Evolutionary conservation across 345 rosid species (phyloP), one percentile per base, ranked within the genome.

Genomic region (Rhizophora mangle): DNA sequence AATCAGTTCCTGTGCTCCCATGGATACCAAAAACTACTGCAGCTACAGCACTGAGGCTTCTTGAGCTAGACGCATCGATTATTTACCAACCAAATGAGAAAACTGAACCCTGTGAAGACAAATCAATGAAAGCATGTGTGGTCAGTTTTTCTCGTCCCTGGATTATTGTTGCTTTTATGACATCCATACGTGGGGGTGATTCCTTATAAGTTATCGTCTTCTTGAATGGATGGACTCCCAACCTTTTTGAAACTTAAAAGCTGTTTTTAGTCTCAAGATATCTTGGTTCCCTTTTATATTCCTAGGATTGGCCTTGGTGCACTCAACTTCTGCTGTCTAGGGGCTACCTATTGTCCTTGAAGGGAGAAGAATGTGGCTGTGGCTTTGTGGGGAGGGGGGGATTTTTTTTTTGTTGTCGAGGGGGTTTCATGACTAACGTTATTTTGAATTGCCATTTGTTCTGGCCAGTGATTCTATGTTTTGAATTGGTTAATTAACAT

Each of bases 1-100:
- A 55, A 46, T 83, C 82, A 19, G 85, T 89, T 74, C 68, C 82
- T 56, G 83, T 90, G 39, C 90, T 96, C 62, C 96, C 99, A n/a
- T 96, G 99, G 99, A 82, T 92, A 74, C 99, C 99, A n/a, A 84
- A 77, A 81, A 88, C 97, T 39, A 76, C 84, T 65, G 82, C 95
- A 58, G 99, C 98, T 34, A 88, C 85, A 63, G 94, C 93, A 76
- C 67, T 90, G 74, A 88, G 99, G 82, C 93, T 96, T 78, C 80
- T 84, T 49, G 98, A 92, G 72, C 83, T 96, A 36, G 98, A 92
- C 72, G 72, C 84, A 11, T 89, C 88, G 46, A 78, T 92, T 68
- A 60, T 74, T 56, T 90, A 85, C 21, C 71, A 79, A 63, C 83
- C 80, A 81, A 84, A 72, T 27, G 96, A 85, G 81, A 85, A 86